Base-by-base conservation (phyloP, 345 rosid genomes). In the Eucalyptus erythrocorys region DNA sequence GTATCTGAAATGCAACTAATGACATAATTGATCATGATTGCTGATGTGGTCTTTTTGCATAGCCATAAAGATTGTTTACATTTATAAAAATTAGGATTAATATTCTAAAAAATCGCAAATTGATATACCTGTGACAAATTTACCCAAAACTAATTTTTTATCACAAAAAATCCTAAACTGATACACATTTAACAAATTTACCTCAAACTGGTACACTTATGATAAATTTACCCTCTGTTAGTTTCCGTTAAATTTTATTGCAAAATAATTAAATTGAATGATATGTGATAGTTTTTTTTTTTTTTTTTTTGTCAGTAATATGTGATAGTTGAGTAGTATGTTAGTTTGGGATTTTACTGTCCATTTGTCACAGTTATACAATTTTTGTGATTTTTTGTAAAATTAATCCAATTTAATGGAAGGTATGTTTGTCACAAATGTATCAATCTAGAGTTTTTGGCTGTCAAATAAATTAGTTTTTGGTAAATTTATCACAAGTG, bases 231-330 rank as follows among this genome's bases (percentile, higher is more conserved):
- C 1, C 0, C 3, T 51, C 1, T 51, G 0, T 51, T 51, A 51
- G 1, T 51, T 51, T 51, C 0, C 4, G 0, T 51, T 51, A 51
- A 51, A 51, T 21, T 51, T 51, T 7, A 51, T 10, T 3, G 4
- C 8, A 4, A 51, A 51, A 51, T 51, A 19, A 21, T 51, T 21
- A 7, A 51, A 26, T 51, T 51, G 26, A 51, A 51, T 51, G 26
- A 21, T 0, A 21, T 2, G 10, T 51, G 24, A 51, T 2, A 51
- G 0, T 51, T 3, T n/a, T n/a, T n/a, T n/a, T n/a, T n/a, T n/a
- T n/a, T n/a, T n/a, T n/a, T n/a, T n/a, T n/a, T n/a, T n/a, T n/a
- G n/a, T n/a, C n/a, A n/a, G n/a, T n/a, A n/a, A 21, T 0, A 21
- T 2, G 10, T 51, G 24, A 51, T 2, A 51, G 0, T 51, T 3